Base-by-base conservation (phyloP, 441 rosid species). In the Macaranga tanarius region DNA sequence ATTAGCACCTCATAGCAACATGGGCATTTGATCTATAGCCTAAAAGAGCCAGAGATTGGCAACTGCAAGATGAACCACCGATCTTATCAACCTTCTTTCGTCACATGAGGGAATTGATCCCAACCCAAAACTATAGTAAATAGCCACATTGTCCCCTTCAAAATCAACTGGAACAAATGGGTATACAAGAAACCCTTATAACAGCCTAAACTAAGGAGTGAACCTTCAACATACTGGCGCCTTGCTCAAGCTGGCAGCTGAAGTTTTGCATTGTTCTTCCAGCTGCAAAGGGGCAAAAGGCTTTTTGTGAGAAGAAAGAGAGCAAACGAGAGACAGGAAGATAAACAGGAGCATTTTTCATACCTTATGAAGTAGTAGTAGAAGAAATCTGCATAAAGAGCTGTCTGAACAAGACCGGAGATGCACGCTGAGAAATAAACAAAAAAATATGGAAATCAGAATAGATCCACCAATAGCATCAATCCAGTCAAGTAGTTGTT, bases 191-290 rank as follows among this genome's bases (percentile, higher is more conserved):
- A 28, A 51, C 64, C 72, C 45, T 47, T 8, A 26, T 31, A 42
- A 59, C 40, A 52, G 25, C 7, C 47, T 54, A 59, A n/a, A 67
- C 67, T 51, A 31, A 67, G 10, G 48, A 10, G 2, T 67, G 70
- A 51, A 75, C 52, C 63, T 70, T 61, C 31, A 22, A 54, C 51
- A 10, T 25, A 20, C n/a, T 10, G 22, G 47, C 4, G 11, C 66
- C 67, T 25, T 60, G 61, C 73, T 91, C 83, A 93, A 75, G 95
- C 96, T 65, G 98, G 98, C 70, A 93, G 89, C 85, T 93, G 90
- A 81, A 93, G 93, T 80, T 88, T 93, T 22, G 90, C 84, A 70
- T 90, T 93, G 83, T 91, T 92, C 81, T 89, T 93, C 98, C 98
- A 93, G 84, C 98, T 93, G 87, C 62, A 66, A 22, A 19, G 23